phyloP scores from a whole-genome alignment of 805 yeast species.

The Wickerhamiella azymoides region DNA sequence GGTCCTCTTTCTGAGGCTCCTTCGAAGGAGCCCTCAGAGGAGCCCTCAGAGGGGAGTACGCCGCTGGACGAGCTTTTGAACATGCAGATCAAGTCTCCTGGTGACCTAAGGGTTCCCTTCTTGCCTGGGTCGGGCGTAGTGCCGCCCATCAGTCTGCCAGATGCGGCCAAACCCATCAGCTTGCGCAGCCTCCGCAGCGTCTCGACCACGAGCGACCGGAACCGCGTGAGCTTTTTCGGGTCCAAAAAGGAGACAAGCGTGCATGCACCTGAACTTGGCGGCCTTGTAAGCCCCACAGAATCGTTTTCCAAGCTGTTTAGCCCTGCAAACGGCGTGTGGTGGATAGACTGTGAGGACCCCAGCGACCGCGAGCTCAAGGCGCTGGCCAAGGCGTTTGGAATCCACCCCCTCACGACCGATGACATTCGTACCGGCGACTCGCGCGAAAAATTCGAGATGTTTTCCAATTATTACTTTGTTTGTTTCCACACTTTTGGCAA shows the following conservation, averaged over 20 bases:
- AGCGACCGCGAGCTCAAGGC: slow-evolving; percentile 91
- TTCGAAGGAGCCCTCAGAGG: too few relatives aligned
- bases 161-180: background rate
- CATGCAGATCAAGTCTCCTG: slow-evolving; percentile 9
- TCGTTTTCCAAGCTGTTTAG: slow-evolving; percentile 52
- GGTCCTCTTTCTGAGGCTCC: background rate
- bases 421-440: slow-evolving; percentile 94
- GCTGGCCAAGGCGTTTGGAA: slow-evolving; percentile 83
- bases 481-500: slow-evolving; percentile 92
- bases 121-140: slow-evolving; percentile 1
- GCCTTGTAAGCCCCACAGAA: slow-evolving; percentile 43
- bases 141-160: slow-evolving; percentile 8
- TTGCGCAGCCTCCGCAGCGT: background rate
- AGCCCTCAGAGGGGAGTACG: slow-evolving; percentile 48
- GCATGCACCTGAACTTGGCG: slow-evolving; percentile 72
- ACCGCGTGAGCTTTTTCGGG: slow-evolving; percentile 67
- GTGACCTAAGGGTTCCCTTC: slow-evolving; percentile 9
- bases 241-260: slow-evolving; percentile 72
- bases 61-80: background rate
- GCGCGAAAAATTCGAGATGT: slow-evolving; percentile 79
- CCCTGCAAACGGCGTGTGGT: slow-evolving; percentile 71
- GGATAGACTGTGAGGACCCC: slow-evolving; percentile 90
- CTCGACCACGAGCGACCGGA: background rate
- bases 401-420: slow-evolving; percentile 95
- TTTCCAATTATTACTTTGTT: slow-evolving; percentile 77